Evolutionary conservation across 2,329 filamentous ascomycete species (phyloP).

Genomic region (Chrysoporthe cubensis): DNA sequence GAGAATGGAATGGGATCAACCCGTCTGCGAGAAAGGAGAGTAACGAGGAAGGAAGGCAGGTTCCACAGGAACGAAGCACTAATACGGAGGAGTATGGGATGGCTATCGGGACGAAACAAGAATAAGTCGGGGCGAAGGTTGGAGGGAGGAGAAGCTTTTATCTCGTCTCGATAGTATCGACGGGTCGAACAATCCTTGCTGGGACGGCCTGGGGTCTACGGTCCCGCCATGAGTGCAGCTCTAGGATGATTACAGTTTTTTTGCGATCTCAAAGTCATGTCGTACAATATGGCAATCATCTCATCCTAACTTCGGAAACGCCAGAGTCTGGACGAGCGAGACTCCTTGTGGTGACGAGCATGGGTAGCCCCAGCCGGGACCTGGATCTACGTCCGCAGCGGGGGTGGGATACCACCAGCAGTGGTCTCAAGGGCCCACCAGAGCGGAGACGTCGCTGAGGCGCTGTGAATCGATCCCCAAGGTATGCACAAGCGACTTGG

Average conservation of each 20-base stretch:
- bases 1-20: conserved; percentile 25
- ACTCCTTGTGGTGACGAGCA: conserved; percentile 14
- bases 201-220: conserved; percentile 19
- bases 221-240: neutral
- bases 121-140: conserved; percentile 5
- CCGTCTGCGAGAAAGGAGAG: conserved; percentile 11
- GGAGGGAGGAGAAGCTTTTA: conserved; percentile 17
- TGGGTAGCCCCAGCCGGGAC: neutral
- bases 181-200: conserved; percentile 18
- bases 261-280: conserved; percentile 7
- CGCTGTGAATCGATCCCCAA: neutral
- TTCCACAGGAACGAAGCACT: conserved; percentile 26
- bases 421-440: neutral
- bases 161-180: conserved; percentile 19
- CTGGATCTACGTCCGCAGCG: neutral
- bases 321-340: conserved; percentile 14
- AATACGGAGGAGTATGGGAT: neutral
- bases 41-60: conserved; percentile 5
- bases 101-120: neutral
- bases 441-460: conserved; percentile 2
- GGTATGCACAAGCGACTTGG: conserved; percentile 17
- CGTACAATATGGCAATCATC: conserved; percentile 12
- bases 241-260: neutral
- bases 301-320: conserved; percentile 16
- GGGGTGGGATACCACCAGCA: neutral